Evolutionary conservation across 1,139 yeast genomes (phyloP), one percentile per base, ranked within the genome.

Genomic region (Yamadazyma friedrichii): DNA sequence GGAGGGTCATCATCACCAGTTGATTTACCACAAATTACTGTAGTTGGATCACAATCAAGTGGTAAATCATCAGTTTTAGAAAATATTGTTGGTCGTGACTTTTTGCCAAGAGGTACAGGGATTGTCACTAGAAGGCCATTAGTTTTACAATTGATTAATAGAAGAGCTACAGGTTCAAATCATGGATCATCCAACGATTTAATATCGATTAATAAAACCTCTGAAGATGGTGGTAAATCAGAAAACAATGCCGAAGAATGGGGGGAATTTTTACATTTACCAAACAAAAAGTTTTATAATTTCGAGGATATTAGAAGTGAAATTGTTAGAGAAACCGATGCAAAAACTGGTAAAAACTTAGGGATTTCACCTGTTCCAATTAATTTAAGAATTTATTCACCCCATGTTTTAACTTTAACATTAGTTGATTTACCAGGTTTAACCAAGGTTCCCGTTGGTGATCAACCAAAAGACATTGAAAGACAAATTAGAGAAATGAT

Each of bases 391-490:
- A 89, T 93, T 52, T 91, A 86, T 64, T 91, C 98, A 22, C 98
- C 99, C 11, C 93, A 91, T 59, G 98, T 93, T 39, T 75, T 93
- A 58, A 93, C 98, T 11, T 78, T 93, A 64, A 94, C 99, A 2
- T 78, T 93, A 58, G 98, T 93, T 33, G 99, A 93, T 73, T 76
- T 93, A 55, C 99, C 99, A 11, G 99, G 99, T 47, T 77, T 94
- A 58, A 93, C 99, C 25, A 93, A 93, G 65, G 98, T 94, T 32
- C 98, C 99, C n/a, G 98, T 93, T 38, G 99, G 99, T 36, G 98
- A 93, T 64, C 99, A 93, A 67, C 99, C 99, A 41, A 88, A 86
- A 61, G 98, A 93, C 64, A 93, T 93, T 51, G 99, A 93, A 71
- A 83, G 80, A 50, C 96, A 88, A 65, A 94, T 93, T 55, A 83